Percentiles rank a stretch among this genome's conserved stretches.
Conservation (phyloP, 1,284 basidiomycete species). For the Bjerkandera adusta region DNA sequence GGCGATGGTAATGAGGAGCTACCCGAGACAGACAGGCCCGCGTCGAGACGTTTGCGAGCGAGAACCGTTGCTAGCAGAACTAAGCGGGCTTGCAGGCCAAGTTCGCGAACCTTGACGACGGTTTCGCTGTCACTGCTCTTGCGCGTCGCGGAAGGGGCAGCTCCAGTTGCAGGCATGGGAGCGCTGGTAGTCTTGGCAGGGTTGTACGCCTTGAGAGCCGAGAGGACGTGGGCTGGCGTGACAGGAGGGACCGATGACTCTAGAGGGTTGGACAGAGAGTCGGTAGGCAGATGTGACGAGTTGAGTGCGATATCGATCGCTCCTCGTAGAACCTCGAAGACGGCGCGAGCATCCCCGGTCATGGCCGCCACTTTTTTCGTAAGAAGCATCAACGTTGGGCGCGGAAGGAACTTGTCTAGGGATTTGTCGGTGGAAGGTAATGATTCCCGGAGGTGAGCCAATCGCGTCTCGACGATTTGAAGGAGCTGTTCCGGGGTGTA, state of each 20-base stretch:
- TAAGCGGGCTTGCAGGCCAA: constrained; percentile 72
- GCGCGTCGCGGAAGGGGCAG: constrained; percentile 21
- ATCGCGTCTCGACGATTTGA: constrained; percentile 59
- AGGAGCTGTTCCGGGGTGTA: constrained; percentile 69
- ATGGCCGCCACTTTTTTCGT: constrained; percentile 75
- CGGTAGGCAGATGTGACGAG: constrained; percentile 10
- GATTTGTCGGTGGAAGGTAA: constrained; percentile 26
- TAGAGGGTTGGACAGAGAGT: constrained; percentile 34
- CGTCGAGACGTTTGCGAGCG: constrained; percentile 58
- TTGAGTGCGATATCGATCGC: constrained; percentile 68
- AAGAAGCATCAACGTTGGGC: constrained; percentile 60
- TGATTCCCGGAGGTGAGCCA: constrained; percentile 41
- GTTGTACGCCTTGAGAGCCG: constrained; percentile 66
- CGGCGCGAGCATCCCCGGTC: constrained; percentile 74
- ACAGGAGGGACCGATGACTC: constrained; percentile 43
- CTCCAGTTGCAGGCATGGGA: constrained; percentile 4
- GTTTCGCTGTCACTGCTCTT: constrained; percentile 55
- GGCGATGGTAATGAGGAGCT: constrained; percentile 30
- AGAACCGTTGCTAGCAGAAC: constrained; percentile 62
- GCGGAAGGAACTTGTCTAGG: constrained; percentile 57
- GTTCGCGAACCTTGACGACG: constrained; percentile 57
- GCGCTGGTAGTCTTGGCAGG: constrained; percentile 39
- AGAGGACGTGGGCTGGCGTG: constrained; percentile 60
- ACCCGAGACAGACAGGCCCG: constrained; percentile 48
- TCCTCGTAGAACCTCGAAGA: constrained; percentile 74